Conservation (phyloP, 768 basidiomycete genomes). For the Calocybe gangraenosa region DNA sequence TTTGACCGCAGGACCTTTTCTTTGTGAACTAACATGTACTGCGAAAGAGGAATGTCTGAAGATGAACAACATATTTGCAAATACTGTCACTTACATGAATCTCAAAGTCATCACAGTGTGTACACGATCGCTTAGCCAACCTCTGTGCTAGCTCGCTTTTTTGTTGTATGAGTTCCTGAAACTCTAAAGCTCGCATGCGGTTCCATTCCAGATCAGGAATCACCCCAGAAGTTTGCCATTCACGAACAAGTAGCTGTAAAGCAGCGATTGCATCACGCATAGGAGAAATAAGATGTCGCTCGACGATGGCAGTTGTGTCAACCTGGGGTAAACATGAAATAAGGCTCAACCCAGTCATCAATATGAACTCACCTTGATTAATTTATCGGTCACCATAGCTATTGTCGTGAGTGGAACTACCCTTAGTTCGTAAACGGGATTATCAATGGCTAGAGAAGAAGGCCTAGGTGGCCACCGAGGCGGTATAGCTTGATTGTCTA, state of each 20-base stretch:
- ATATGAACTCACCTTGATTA: slow-evolving; percentile 55
- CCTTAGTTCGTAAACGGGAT: slow-evolving; percentile 62
- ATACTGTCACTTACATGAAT: slow-evolving; percentile 58
- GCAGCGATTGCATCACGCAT: slow-evolving; percentile 54
- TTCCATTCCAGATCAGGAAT: slow-evolving; percentile 85
- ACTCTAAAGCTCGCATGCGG: slow-evolving; percentile 80
- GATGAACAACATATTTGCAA: neutral
- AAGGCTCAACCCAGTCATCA: slow-evolving; percentile 1
- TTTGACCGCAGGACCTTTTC: slow-evolving; percentile 70
- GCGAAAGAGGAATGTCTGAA: slow-evolving; percentile 5
- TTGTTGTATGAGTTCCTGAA: slow-evolving; percentile 74
- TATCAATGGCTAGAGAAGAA: slow-evolving; percentile 38
- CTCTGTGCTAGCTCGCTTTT: slow-evolving; percentile 47
- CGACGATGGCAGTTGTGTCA: slow-evolving; percentile 65
- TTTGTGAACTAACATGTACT: slow-evolving; percentile 79
- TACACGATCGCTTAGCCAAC: slow-evolving; percentile 45
- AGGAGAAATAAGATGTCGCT: slow-evolving; percentile 54
- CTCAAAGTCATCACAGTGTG: slow-evolving; percentile 61
- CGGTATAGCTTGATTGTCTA: slow-evolving; percentile 50
- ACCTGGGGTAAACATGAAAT: slow-evolving; percentile 39
- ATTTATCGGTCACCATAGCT: slow-evolving; percentile 63
- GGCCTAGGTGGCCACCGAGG: slow-evolving; percentile 77
- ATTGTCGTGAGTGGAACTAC: slow-evolving; percentile 71
- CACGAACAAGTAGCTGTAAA: slow-evolving; percentile 47
- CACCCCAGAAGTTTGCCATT: slow-evolving; percentile 45